A percentile compares a stretch with the other conserved stretches of the same genome.
Evolutionary conservation across 345 rosid species (phyloP).

Genomic region (Citrus hindsii): DNA sequence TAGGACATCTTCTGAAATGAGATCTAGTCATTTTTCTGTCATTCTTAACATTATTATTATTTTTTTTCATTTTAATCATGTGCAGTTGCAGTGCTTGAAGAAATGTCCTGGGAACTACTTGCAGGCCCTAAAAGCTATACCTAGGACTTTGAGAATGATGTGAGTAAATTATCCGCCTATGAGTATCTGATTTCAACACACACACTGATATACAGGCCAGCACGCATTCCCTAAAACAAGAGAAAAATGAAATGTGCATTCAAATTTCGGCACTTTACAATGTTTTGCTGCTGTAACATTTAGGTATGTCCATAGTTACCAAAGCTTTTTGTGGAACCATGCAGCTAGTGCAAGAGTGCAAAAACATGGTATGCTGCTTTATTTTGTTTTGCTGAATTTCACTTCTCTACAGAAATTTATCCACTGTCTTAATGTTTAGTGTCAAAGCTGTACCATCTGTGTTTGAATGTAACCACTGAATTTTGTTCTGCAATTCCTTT

Average conservation of each 20-base stretch:
- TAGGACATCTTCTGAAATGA: constrained; percentile 1
- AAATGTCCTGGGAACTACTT: constrained; percentile 88
- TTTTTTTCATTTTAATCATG: constrained; percentile 6
- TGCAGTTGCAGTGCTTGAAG: constrained; percentile 90
- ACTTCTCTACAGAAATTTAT: not conserved
- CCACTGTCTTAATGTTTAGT: not conserved
- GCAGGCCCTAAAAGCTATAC: constrained; percentile 94
- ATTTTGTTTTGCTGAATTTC: not conserved
- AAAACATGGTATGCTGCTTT: constrained; percentile 66
- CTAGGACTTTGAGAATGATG: constrained; percentile 99
- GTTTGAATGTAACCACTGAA: constrained; percentile 1
- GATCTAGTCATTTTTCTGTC: not conserved
- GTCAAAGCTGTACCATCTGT: not conserved
- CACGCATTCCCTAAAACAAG: not conserved
- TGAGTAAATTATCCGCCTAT: constrained; percentile 30
- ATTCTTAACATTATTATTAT: not conserved
- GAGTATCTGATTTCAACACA: not conserved
- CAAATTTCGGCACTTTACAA: not conserved
- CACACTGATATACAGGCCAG: not conserved
- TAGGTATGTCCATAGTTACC: constrained; percentile 98
- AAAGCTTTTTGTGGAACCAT: constrained; percentile 98
- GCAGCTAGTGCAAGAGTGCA: constrained; percentile 83
- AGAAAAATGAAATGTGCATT: not conserved
- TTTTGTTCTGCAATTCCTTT: constrained; percentile 7
- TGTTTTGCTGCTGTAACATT: constrained; percentile 22